phyloP scores from a whole-genome alignment of 495 filamentous ascomycete genomes.

The Lasiosphaeria miniovina region DNA sequence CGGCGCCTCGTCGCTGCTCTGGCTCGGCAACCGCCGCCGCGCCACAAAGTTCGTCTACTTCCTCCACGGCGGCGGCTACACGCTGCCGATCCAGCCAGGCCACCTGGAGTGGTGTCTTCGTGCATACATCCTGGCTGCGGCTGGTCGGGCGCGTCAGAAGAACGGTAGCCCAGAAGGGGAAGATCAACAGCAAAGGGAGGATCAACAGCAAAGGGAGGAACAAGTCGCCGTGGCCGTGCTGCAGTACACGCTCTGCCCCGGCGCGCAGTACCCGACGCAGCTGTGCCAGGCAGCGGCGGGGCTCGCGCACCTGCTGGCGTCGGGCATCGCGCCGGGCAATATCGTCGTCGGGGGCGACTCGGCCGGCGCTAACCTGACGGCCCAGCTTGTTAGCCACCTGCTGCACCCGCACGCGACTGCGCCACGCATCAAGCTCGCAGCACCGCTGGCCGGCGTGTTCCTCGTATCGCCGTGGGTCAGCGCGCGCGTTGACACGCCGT shows the following conservation, averaged over 20 bases:
- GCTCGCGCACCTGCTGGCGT: conserved; percentile 19
- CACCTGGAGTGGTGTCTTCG: conserved; percentile 30
- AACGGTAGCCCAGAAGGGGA: neutral
- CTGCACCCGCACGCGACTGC: conserved; percentile 26
- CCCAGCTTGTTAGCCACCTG: conserved; percentile 27
- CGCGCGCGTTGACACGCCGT: neutral
- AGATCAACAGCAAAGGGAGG: neutral
- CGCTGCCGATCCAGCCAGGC: conserved; percentile 17
- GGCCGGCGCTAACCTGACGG: conserved; percentile 30
- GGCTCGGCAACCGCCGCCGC: conserved; percentile 30
- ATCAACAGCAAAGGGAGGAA: conserved; percentile 4
- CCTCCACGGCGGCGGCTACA: conserved; percentile 36
- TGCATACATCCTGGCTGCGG: conserved; percentile 23
- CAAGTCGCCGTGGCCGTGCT: conserved; percentile 33
- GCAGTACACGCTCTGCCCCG: conserved; percentile 32
- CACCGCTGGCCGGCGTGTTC: conserved; percentile 29
- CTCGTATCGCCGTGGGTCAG: conserved; percentile 30
- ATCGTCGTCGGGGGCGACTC: conserved; percentile 35
- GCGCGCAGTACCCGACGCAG: conserved; percentile 24
- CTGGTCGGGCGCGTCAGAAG: neutral
- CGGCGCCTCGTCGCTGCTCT: conserved; percentile 24
- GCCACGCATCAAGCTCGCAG: conserved; percentile 7
- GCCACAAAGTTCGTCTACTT: conserved; percentile 35
- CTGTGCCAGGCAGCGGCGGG: conserved; percentile 29
- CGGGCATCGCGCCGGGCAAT: conserved; percentile 23